Base-by-base conservation (phyloP, 345 rosid species). In the Lepidium sativum region DNA sequence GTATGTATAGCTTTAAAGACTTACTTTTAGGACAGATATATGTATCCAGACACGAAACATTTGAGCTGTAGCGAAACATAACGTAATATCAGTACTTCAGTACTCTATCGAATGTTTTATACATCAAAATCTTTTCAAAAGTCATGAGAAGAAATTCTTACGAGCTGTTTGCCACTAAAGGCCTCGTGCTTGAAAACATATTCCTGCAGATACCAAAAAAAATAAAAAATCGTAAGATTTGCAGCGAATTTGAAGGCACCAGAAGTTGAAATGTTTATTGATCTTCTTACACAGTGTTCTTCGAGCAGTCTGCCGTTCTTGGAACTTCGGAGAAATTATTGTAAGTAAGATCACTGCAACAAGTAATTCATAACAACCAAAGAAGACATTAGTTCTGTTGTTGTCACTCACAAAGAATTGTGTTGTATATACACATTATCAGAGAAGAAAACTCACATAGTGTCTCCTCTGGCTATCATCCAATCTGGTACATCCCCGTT, bases 271-370 rank as follows among this genome's bases (percentile, higher is more conserved):
- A 4, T 9, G 13, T 64, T 32, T 35, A 54, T 52, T 43, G 12
- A 44, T 60, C 9, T 60, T 68, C 83, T 70, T 50, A 84, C 90
- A 57, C 61, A 58, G 50, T 73, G 8, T 67, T 77, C 27, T 0
- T 45, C 49, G 83, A 80, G 74, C 79, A 51, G 25, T 40, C 6
- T 62, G 67, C 9, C 70, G 68, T 33, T 33, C 50, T 80, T 65
- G 65, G 58, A 61, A 55, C 25, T 18, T 2, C 42, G 31, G 80
- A 45, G 56, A 89, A 86, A 68, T 89, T 77, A 68, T 89, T 89
- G 73, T 82, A 86, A 21, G 89, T 63, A 42, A 89, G 79, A 81
- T 89, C 91, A 35, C 96, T 86, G 86, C 76, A 77, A 59, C 10
- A 18, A 14, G 38, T 42, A 12, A 45, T 12, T 25, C 25, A 55